Evolutionary conservation across 2,329 filamentous ascomycete genomes (phyloP).

Genomic region (Eutypa lata): DNA sequence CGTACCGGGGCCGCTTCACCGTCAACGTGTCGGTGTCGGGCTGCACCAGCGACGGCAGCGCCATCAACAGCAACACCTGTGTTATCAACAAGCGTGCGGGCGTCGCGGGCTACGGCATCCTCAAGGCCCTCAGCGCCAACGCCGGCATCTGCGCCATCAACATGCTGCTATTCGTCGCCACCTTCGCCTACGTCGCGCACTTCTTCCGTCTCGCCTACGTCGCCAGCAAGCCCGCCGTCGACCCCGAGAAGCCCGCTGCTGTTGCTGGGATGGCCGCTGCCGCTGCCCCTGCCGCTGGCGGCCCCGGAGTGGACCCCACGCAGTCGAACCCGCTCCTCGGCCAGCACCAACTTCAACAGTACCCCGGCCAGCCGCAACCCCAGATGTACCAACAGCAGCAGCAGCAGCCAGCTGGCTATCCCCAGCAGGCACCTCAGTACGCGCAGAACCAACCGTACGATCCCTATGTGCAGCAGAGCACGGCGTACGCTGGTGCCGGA

Average conservation of each 20-base stretch:
- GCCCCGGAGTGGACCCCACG: background rate
- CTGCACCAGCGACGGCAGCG: slow-evolving; percentile 35
- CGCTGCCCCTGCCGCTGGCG: slow-evolving; percentile 1
- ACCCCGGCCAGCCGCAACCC: background rate
- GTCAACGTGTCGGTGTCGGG: slow-evolving; percentile 26
- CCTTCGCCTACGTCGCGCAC: slow-evolving; percentile 30
- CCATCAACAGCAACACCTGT: slow-evolving; percentile 37
- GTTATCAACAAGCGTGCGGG: slow-evolving; percentile 25
- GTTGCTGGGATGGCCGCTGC: background rate
- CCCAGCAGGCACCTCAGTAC: background rate
- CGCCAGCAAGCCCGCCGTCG: slow-evolving; percentile 8
- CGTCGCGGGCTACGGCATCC: slow-evolving; percentile 33
- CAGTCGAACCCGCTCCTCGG: background rate
- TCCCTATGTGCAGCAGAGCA: background rate
- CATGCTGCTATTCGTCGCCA: slow-evolving; percentile 27
- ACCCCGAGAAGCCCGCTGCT: slow-evolving; percentile 20
- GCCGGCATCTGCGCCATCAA: slow-evolving; percentile 42
- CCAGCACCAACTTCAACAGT: background rate
- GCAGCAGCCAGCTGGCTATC: background rate
- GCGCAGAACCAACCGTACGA: background rate
- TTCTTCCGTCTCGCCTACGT: slow-evolving; percentile 26
- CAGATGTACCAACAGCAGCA: background rate
- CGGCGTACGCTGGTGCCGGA: background rate
- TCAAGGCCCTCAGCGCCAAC: slow-evolving; percentile 34
- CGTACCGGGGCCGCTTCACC: slow-evolving; percentile 34